Conservation (phyloP, 2,329 filamentous ascomycete genomes). For the Fusarium kyushuense region DNA sequence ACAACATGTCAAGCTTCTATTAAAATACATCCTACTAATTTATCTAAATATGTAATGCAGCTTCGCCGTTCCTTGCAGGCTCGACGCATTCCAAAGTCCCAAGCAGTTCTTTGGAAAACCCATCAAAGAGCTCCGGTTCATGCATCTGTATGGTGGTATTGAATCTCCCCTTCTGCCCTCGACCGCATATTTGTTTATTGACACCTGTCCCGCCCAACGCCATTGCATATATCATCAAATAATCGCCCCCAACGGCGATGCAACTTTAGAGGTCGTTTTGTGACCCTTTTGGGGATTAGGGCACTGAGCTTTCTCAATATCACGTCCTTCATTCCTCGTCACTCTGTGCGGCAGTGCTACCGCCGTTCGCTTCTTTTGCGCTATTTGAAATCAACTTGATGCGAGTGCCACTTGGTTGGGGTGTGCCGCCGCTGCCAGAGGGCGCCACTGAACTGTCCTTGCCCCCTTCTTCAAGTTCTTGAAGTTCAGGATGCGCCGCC, state of each 20-base stretch:
- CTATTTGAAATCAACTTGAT: constrained; percentile 75
- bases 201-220: constrained; percentile 48
- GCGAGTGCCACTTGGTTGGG: constrained; percentile 70
- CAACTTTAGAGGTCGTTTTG: constrained; percentile 28
- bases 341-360: constrained; percentile 60
- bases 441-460: constrained; percentile 59
- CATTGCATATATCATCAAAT: constrained; percentile 51
- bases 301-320: constrained; percentile 4
- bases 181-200: constrained; percentile 45
- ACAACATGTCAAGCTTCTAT: constrained; percentile 53
- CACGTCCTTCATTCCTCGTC: constrained; percentile 62
- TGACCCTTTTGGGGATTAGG: constrained; percentile 12
- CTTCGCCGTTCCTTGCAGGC: constrained; percentile 35
- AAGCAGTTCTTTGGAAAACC: constrained; percentile 21
- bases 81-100: constrained; percentile 33
- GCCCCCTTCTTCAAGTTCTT: constrained; percentile 64
- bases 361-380: constrained; percentile 54
- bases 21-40: constrained; percentile 57
- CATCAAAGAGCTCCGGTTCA: constrained; percentile 23
- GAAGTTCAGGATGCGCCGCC: constrained; percentile 66
- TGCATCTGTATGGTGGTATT: constrained; percentile 49
- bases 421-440: constrained; percentile 72
- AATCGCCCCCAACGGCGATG: constrained; percentile 37
- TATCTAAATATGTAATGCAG: constrained; percentile 49
- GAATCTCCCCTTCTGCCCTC: constrained; percentile 41